Evolutionary conservation across 2,329 filamentous ascomycete species (phyloP), one percentile per base, ranked within the genome.

Genomic region (Aspergillus puulaauensis): DNA sequence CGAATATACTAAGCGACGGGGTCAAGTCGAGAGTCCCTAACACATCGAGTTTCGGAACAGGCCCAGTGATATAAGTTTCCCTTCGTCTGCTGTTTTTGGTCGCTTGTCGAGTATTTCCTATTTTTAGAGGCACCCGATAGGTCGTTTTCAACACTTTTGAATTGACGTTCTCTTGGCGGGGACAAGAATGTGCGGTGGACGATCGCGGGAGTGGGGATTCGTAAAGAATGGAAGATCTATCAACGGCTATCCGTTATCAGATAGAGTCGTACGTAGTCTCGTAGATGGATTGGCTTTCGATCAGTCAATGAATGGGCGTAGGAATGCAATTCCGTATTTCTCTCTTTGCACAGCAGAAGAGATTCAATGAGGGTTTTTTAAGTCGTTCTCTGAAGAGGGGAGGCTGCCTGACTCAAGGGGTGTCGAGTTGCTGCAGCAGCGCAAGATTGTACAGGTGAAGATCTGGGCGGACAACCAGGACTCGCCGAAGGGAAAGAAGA

Each of bases 401-500:
- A 61, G 57, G 52, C 62, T 69, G 63, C 60, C 54, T 52, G 62
- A 65, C 60, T 66, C 64, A 66, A 66, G 64, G 64, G 64, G 58
- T 44, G 41, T 54, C 33, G 51, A 57, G 54, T 57, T 64, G 59
- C 58, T 52, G 63, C 63, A 57, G 63, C 54, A 61, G 54, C 61
- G 50, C 49, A 48, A 58, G 58, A 60, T 57, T 58, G 61, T 59
- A 58, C 51, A 64, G 65, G 65, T 52, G 57, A 64, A 64, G 54
- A 64, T 69, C 73, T 69, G 66, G 70, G 73, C 69, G 73, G 66
- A 72, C 74, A 71, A 73, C 73, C 70, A 76, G 71, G 72, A 73
- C 69, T 61, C 68, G 64, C 70, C 64, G 51, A 52, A 51, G 45
- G 50, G 58, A 58, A 51, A 59, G 41, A 46, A 53, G 43, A 50